phyloP scores from a whole-genome alignment of 768 basidiomycete genomes.

The Termitomyces sp. region DNA sequence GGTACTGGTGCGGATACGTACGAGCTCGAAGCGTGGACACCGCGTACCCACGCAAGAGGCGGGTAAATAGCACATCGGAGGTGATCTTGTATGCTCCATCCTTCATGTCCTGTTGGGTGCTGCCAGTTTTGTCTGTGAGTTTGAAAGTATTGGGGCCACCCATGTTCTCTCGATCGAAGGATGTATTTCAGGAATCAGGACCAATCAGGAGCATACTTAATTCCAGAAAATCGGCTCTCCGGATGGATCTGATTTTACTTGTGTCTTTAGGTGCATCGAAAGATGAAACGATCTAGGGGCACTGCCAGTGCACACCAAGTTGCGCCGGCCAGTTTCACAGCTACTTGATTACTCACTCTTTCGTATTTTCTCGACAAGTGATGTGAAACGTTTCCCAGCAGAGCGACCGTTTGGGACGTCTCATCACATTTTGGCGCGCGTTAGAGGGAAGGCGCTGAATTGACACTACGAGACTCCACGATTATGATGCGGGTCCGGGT shows the following conservation, averaged over 20 bases:
- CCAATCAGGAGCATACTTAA: no score
- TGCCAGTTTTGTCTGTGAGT: not conserved
- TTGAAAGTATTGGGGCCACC: no score
- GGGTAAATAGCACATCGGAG: not conserved
- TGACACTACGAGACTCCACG: not conserved
- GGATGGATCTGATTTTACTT: no score
- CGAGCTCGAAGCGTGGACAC: slow-evolving; percentile 15
- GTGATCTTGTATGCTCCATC: no score
- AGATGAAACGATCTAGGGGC: no score
- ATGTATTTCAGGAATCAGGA: no score
- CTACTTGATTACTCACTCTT: no score
- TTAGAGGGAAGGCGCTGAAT: not conserved
- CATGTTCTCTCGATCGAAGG: not conserved
- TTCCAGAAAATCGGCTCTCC: no score
- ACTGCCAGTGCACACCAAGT: no score
- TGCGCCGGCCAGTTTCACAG: no score
- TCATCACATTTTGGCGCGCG: not conserved
- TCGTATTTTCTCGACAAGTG: no score
- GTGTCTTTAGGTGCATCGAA: no score
- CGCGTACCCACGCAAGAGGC: slow-evolving; percentile 10
- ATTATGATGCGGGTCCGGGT: not conserved
- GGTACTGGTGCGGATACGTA: slow-evolving; percentile 5
- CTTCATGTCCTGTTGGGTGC: not conserved
- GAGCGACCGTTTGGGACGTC: not conserved
- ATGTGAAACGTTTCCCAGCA: not conserved